Evolutionary conservation across 2,329 filamentous ascomycete species (phyloP).

Genomic region (Cladophialophora psammophila): DNA sequence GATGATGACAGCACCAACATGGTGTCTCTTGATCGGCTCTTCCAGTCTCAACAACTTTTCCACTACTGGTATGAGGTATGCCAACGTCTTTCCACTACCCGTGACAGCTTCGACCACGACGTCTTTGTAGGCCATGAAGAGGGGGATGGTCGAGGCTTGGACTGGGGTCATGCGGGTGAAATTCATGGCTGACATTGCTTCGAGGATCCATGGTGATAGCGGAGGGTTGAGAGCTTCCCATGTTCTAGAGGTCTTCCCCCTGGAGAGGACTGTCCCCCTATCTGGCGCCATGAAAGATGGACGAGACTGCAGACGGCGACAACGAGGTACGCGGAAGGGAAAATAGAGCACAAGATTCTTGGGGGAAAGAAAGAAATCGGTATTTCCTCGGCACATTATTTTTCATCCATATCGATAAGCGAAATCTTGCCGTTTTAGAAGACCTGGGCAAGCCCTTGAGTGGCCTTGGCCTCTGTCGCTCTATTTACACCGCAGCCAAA

Average conservation of each 20-base stretch:
- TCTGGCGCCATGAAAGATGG: constrained; percentile 38
- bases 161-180: constrained; percentile 90
- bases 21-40: constrained; percentile 85
- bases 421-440: constrained; percentile 3
- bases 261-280: constrained; percentile 57
- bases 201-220: constrained; percentile 82
- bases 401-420: constrained; percentile 1
- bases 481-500: constrained; percentile 10
- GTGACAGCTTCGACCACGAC: constrained; percentile 93
- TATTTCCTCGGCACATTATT: background rate
- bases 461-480: too few relatives aligned
- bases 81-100: constrained; percentile 87
- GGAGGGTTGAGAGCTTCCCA: constrained; percentile 76
- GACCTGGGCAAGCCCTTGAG: background rate
- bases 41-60: constrained; percentile 81
- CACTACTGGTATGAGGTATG: constrained; percentile 83
- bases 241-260: constrained; percentile 57
- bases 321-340: constrained; percentile 3
- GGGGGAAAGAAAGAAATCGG: background rate
- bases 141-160: constrained; percentile 88
- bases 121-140: constrained; percentile 89
- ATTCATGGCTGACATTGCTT: constrained; percentile 83
- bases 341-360: background rate
- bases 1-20: constrained; percentile 89
- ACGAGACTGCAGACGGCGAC: background rate